Evolutionary conservation across 1,139 yeast genomes (phyloP), one percentile per base, ranked within the genome.

Genomic region (Kurtzmaniella quercitrusa): DNA sequence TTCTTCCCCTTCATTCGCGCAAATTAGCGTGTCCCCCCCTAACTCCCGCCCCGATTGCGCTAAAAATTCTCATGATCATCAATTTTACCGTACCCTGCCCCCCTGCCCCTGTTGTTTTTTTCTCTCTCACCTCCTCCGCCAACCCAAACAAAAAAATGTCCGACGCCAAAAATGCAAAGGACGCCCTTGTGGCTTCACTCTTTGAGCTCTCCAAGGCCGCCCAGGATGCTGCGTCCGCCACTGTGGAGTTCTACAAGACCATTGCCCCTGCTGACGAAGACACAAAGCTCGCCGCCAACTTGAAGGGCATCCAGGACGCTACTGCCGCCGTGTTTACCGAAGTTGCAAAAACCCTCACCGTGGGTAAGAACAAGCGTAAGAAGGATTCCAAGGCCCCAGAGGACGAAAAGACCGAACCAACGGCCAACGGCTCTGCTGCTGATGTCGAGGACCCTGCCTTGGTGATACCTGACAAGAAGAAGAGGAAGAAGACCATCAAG

Each of bases 141-240:
- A 3, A 29, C 34, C 19, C 39, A 29, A 33, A 41, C 16, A 41
- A 36, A 41, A 42, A 46, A 43, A 67, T 66, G 73, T 51, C 69
- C 39, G 72, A 66, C 41, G 59, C 63, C 47, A 68, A 70, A 58
- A 58, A 60, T 45, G 66, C 74, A 34, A 70, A 70, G 58, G 74
- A 71, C 56, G 63, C 82, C 64, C 75, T 87, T 41, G 90, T 88
- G 49, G 78, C 94, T 38, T 79, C 95, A 6, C 77, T 88, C 48
- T 84, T 83, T 56, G 90, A 85, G 60, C 77, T 88, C 48, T 82
- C 94, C 43, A 85, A 82, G 58, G 87, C 91, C 17, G 91, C 95
- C 39, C 80, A 77, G 51, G 90, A 85, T 46, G 87, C 93, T 40
- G 88, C 94, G 37, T 69, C 81, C 38, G 90, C 93, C 29, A 80